These are phyloP conservation scores for Ustilago bromivora DNA, from an alignment of 1,284 basidiomycete species.

Conservation along the genomic window DNA sequence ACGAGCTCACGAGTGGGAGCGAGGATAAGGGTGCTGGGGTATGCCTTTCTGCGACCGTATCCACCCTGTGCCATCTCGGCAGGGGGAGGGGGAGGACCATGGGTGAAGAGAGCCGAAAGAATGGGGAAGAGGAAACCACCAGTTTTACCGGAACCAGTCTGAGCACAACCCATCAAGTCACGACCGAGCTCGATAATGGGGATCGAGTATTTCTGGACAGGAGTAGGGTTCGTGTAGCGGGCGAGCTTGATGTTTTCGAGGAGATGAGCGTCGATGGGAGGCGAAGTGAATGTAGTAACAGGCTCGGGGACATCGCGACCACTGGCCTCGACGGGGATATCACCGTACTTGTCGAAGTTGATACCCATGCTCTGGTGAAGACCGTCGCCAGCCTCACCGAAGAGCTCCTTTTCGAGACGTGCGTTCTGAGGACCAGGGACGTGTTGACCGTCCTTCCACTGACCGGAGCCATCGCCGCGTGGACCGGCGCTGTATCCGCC, in stretches of 20 bases:
- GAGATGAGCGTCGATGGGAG: constrained; percentile 91
- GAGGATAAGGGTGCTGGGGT: constrained; percentile 93
- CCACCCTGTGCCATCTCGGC: constrained; percentile 71
- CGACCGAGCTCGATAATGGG: constrained; percentile 91
- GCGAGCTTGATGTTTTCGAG: constrained; percentile 94
- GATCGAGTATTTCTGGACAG: constrained; percentile 99
- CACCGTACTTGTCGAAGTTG: constrained; percentile 99
- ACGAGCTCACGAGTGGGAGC: constrained; percentile 98
- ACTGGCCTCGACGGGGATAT: constrained; percentile 98
- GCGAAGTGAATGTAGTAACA: constrained; percentile 84
- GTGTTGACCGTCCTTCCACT: constrained; percentile 91
- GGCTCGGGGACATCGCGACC: constrained; percentile 95
- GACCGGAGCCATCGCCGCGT: constrained; percentile 74
- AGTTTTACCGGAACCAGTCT: constrained; percentile 99
- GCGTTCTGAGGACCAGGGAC: constrained; percentile 82
- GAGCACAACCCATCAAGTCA: constrained; percentile 99
- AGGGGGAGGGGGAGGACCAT: constrained; percentile 81
- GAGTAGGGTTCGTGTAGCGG: constrained; percentile 93
- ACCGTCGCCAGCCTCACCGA: constrained; percentile 84
- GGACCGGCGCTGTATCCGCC: constrained; percentile 56
- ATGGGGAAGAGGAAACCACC: constrained; percentile 99
- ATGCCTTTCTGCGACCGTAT: constrained; percentile 87
- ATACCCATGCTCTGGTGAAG: constrained; percentile 88
- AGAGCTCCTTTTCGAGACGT: constrained; percentile 94
- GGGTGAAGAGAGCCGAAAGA: constrained; percentile 89